Evolutionary conservation across 2,329 filamentous ascomycete species (phyloP), one percentile per base, ranked within the genome.

Genomic region (Cercospora berteroae): DNA sequence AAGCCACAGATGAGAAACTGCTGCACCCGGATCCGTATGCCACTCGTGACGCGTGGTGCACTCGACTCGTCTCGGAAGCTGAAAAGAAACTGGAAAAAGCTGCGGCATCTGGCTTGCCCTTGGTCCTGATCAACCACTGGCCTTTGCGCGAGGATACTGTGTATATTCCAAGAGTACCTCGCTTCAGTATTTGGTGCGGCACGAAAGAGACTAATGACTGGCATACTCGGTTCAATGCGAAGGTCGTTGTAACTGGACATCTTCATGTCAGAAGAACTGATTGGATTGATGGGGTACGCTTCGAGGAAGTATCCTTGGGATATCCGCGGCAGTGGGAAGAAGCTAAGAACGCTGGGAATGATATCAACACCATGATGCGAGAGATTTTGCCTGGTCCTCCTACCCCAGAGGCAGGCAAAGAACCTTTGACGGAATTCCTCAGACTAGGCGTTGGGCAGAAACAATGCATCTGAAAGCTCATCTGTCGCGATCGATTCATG

Each of bases 291-390:
- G 75, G 78, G 13, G 81, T 81, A 33, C 76, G 82, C 20, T 83
- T 83, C 65, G 82, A 83, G 70, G 82, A 83, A 70, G 79, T 80
- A 58, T 81, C 79, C 64, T 68, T 83, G 59, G 82, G 82, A n/a
- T 83, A 83, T 69, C 82, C 81, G 27, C 71, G 78, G 60, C 81
- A 83, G 64, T 83, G 82, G 82, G 77, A 81, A 62, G 77, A 80
- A 6, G 80, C 78, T 52, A 79, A 79, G 59, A 78, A 80, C 16
- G 76, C 73, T 7, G 82, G 81, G 5, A 69, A 82, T 64, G 80
- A 81, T 67, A 77, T 83, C 67, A 83, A 83, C 64, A 78, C 81
- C 31, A 67, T 83, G 67, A 73, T 83, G 63, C 73, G 82, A 44
- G 81, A 83, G 71, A 82, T 83, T 48, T 68, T 83, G 31, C 81